Evolutionary conservation across 164 flowering plant genomes (phyloP), one percentile per base, ranked within the genome.

Genomic region (Brasenia schreberi): DNA sequence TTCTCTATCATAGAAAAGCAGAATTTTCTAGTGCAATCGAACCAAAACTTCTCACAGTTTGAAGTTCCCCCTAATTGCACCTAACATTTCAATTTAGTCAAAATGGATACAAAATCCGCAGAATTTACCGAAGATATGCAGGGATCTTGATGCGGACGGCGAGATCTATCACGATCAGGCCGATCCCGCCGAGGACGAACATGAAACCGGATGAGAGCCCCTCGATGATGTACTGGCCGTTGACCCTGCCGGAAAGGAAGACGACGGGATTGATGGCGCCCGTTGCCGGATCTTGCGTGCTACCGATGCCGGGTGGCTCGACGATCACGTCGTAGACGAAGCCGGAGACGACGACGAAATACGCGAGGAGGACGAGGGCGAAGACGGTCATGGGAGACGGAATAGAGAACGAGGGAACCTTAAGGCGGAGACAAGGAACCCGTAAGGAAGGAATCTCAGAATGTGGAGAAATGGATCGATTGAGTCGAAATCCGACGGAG

Each of bases 231-330:
- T 94, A 94, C 92, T 94, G 98, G 1, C 97, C 97, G 71, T 94
- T 94, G 77, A 94, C 97, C 5, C 97, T 82, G n/a, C 98, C 98
- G 16, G 90, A 77, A 0, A 91, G 68, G 77, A 94, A 94, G 17
- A 94, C 97, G 62, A 94, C 92, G 18, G 98, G 98, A 5, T 79
- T 76, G 44, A 89, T 89, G 56, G 95, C 64, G 0, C 98, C 98
- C 65, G 98, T 85, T 69, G n/a, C 64, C 18, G 73, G 89, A 65
- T 94, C 98, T 80, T 94, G 98, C 18, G 83, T 77, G 66, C 90
- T 85, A 6, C 97, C 98, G 76, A 94, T 94, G 68, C 98, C 98
- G 0, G 98, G 98, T 0, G 98, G 98, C 76, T 94, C 97, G n/a
- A 94, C 97, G 75, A 94, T 94, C 66, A 94, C 89, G 82, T 94